Percentiles rank a stretch among this genome's conserved stretches.
Conservation (phyloP, 768 basidiomycete genomes). For the Mycena pura region DNA sequence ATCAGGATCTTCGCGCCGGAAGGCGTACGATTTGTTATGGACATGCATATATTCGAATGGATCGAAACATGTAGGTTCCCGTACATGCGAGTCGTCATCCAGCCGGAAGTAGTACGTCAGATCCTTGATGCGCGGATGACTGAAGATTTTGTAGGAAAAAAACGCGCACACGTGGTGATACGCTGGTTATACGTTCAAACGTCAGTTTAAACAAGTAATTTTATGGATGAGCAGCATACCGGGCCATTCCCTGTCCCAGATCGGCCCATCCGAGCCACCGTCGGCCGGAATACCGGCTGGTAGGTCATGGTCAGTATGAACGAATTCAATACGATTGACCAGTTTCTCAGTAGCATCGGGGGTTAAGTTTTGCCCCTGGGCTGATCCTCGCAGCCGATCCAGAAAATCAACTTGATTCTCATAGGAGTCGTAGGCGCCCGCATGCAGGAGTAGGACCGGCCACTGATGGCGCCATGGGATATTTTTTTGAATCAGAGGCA, state of each 20-base stretch:
- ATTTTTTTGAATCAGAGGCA: neutral
- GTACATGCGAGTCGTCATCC: constrained; percentile 25
- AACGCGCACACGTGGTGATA: constrained; percentile 31
- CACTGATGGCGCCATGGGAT: constrained; percentile 7
- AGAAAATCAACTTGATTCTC: neutral
- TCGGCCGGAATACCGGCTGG: constrained; percentile 3
- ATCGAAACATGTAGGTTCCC: constrained; percentile 22
- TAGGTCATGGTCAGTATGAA: neutral
- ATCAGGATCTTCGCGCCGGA: constrained; percentile 9
- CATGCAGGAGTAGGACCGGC: constrained; percentile 1
- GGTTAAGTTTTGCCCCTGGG: neutral
- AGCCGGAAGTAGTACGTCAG: constrained; percentile 29
- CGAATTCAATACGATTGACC: constrained; percentile 1
- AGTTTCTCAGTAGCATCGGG: neutral
- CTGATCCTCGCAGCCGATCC: neutral
- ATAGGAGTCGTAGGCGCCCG: neutral
- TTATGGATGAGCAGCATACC: neutral
- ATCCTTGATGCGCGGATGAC: constrained; percentile 24
- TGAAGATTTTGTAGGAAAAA: constrained; percentile 27
- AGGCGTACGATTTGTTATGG: constrained; percentile 23
- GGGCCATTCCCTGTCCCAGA: constrained; percentile 9
- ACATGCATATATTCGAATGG: constrained; percentile 27
- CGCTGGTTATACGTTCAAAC: neutral
- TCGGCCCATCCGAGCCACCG: neutral
- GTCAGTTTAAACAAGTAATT: neutral